Base-by-base conservation (phyloP, 2,329 filamentous ascomycete species). In the Epichloe sp. region DNA sequence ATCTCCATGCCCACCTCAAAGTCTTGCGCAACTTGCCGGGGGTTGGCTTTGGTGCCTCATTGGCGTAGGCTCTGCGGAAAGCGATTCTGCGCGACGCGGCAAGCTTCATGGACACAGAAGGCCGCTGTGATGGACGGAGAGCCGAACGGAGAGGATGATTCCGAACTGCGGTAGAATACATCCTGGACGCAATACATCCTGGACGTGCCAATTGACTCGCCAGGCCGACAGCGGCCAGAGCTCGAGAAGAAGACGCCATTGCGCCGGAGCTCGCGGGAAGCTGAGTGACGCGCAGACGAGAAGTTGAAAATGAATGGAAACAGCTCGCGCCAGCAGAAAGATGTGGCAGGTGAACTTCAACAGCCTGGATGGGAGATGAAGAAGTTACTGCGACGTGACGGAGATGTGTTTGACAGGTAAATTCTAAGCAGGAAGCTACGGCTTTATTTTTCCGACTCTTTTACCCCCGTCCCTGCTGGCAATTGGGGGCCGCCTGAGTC, bases 1-100 rank as follows among this genome's bases (percentile, higher is more conserved):
- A 65, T 60, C 93, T 82, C 86, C 88, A 97, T 53, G 83, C 71
- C 83, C 86, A 95, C 65, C 79, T 79, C 64, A 97, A 75, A 57
- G 81, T 77, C 51, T 73, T 73, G 53, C 82, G 71, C 69, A 93
- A 83, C 64, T 82, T 80, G 61, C 73, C 70, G 71, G 67, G 67
- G 66, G 73, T 78, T 60, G 74, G 68, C 54, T 71, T 64, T 49
- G 72, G 71, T 31, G 71, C 66, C 54, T 70, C 71, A 60, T 80
- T 75, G 51, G 79, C 77, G 56, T 76, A 76, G 53, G 66, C 62
- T 60, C 73, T 66, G 52, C 65, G 65, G 62, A 73, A 72, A 42
- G 65, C 67, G 53, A 66, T 65, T 60, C 64, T 71, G 57, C 62
- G 67, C 51, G 62, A 65, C 53, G 57, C 59, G 44, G 59, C 58